Conservation (phyloP, 495 filamentous ascomycete genomes). For the Aspergillus ellipticus region DNA sequence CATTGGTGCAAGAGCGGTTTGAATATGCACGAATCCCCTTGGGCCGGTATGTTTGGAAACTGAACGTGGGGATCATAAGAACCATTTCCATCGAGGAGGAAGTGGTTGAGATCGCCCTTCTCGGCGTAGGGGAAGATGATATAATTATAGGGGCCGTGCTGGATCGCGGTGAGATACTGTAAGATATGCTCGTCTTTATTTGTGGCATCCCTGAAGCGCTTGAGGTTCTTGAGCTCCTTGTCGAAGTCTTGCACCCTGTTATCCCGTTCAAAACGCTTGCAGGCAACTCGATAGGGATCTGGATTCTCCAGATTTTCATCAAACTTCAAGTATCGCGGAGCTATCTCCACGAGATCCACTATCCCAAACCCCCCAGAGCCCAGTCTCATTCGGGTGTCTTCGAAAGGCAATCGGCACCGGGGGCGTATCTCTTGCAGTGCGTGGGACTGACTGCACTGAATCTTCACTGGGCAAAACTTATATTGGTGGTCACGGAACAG, state of each 20-base stretch:
- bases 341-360: background rate
- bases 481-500: background rate
- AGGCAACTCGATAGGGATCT: background rate
- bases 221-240: background rate
- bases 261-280: background rate
- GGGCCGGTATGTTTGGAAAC: background rate
- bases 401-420: background rate
- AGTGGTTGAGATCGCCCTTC: background rate
- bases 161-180: background rate
- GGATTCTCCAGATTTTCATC: background rate
- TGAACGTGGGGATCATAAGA: background rate
- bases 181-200: background rate
- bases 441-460: background rate
- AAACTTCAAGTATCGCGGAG: background rate
- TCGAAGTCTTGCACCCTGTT: background rate
- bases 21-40: background rate
- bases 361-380: background rate
- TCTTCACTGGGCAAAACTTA: background rate
- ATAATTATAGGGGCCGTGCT: background rate
- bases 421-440: background rate
- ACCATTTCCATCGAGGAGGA: background rate
- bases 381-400: background rate
- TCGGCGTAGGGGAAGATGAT: background rate
- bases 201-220: background rate
- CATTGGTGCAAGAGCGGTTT: background rate